Base-by-base conservation (phyloP, 495 filamentous ascomycete species). In the Xylaria curta region DNA sequence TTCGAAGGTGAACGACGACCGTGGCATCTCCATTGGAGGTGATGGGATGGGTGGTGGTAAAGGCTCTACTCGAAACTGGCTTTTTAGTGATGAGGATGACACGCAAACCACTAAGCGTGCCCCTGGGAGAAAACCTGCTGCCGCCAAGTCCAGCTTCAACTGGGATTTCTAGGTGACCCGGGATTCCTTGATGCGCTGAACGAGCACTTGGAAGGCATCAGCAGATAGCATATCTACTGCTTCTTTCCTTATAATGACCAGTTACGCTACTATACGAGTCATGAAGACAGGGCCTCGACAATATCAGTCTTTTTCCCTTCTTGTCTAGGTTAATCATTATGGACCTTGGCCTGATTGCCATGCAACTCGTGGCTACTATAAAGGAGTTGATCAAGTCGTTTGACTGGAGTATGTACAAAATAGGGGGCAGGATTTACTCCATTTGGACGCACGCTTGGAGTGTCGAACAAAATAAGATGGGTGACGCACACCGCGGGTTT, bases 21-120 rank as follows among this genome's bases (percentile, higher is more conserved):
- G 83, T 31, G 85, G 88, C 46, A 89, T 91, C 72, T 80, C 82
- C 67, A 90, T 87, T 47, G 87, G 81, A 1, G 91, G 92, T 42
- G 89, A 95, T 73, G 93, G 92, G 33, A 93, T 93, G 89, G 92
- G 92, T 40, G 91, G 91, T 59, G 87, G 86, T 72, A 92, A 88
- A 78, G 90, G 87, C 19, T 75, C 84, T 19, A 82, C 81, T n/a
- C 80, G 88, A 69, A 78, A 81, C 72, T 94, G 91, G 91, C 81
- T 86, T 8, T 87, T 88, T 73, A 88, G 89, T 33, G 88, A 87
- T 63, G 87, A 88, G 28, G 82, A 85, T 47, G 85, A 84, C 21
- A 80, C 77, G 15, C 72, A 70, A 9, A 70, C 75, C 46, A 38
- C 66, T 36, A 71, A 79, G 24, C 76, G 80, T 19, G 76, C 76